Base-by-base conservation (phyloP, 768 basidiomycete species). In the Pholiota molesta region DNA sequence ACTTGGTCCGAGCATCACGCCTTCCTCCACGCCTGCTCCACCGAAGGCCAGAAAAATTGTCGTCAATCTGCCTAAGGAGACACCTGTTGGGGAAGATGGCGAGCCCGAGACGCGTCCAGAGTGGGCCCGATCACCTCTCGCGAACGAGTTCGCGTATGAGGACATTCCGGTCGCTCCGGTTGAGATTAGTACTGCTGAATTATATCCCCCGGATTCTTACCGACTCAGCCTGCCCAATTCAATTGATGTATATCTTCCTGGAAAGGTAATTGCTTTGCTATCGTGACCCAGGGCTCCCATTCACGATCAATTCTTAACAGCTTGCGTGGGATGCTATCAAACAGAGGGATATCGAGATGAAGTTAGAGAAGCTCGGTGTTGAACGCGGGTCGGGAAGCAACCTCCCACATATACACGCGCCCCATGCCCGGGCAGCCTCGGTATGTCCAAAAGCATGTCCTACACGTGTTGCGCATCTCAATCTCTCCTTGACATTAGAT, bases 371-470 rank as follows among this genome's bases (percentile, higher is more conserved):
- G 65, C 77, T 95, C 44, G 93, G 93, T 23, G 87, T 95, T 2
- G 92, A 93, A 72, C 84, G 83, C 64, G 85, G 86, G 31, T 77
- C 79, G 60, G 80, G 82, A 16, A 84, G 82, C 66, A 77, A 76
- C 53, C 71, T 86, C 55, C 81, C 86, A 45, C 82, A 86, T 68
- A 85, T 90, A 45, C 84, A 86, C 67, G 90, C 87, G 28, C 89
- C 90, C 35, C 92, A 93, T 72, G 89, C 87, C 52, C 86, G 93
- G 62, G 91, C 93, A 62, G 89, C 92, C 58, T 94, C 92, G 65
- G 93, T 94, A 73, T 66, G 87, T 86, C 26, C 37, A 67, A 57
- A 66, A 62, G 52, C 68, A 57, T 63, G 72, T 65, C 60, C 44
- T 54, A 65, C 68, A 70, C 70, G 67, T 73, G 68, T 67, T 47